Evolutionary conservation across 2,329 filamentous ascomycete species (phyloP).

Genomic region (Colletotrichum horii): DNA sequence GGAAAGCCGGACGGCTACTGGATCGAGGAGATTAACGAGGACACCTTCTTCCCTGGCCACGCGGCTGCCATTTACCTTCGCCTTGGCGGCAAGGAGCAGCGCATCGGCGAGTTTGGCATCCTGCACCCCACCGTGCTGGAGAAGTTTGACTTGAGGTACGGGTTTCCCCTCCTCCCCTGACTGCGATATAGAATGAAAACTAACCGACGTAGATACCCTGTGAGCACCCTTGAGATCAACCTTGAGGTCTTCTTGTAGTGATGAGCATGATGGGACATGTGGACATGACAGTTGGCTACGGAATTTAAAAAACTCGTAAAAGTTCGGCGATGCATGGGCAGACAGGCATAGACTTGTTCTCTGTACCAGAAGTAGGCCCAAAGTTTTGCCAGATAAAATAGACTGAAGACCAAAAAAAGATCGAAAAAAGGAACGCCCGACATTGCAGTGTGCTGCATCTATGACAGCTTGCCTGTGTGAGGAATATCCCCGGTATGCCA

Average conservation of each 20-base stretch:
- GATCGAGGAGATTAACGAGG: constrained; percentile 90
- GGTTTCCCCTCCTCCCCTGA: constrained; percentile 26
- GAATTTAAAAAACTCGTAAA: neutral
- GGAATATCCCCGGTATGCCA: neutral
- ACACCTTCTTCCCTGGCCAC: constrained; percentile 91
- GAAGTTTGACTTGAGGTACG: constrained; percentile 85
- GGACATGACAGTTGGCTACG: constrained; percentile 15
- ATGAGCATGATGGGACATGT: constrained; percentile 15
- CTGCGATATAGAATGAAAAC: neutral
- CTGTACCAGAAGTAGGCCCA: neutral
- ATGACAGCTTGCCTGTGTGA: neutral
- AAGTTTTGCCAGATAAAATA: neutral
- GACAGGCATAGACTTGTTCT: constrained; percentile 1
- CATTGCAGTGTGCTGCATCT: neutral
- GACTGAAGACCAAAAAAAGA: constrained; percentile 16
- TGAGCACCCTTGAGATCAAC: constrained; percentile 93
- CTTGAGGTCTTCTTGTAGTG: constrained; percentile 86
- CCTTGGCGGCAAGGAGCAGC: constrained; percentile 72
- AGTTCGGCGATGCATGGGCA: neutral
- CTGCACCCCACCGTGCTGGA: constrained; percentile 92
- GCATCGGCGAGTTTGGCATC: constrained; percentile 91
- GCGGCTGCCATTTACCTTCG: constrained; percentile 84
- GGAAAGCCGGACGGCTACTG: constrained; percentile 79
- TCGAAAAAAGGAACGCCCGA: neutral
- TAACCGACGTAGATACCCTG: constrained; percentile 70